These are phyloP conservation scores for Exsudoporus frostii DNA, from an alignment of 768 basidiomycete species.

Conservation along the genomic window DNA sequence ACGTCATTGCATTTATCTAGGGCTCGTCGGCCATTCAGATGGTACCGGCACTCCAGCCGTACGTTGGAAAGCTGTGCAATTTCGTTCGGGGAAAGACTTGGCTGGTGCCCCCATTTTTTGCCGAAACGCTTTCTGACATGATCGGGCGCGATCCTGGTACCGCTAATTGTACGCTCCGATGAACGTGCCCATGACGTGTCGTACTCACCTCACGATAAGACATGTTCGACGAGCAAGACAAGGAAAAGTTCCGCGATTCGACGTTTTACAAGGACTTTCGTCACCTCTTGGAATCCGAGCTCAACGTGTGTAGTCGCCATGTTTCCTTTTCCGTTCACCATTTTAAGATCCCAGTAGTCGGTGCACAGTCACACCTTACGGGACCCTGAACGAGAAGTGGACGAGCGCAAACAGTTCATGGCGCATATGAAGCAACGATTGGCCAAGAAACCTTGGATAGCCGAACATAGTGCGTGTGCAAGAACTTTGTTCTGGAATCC, in stretches of 20 bases:
- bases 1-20: constrained; percentile 26
- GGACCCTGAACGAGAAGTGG: constrained; percentile 35
- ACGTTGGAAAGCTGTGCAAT: constrained; percentile 46
- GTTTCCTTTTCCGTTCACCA: not conserved
- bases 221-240: constrained; percentile 50
- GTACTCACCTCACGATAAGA: not conserved
- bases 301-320: constrained; percentile 36
- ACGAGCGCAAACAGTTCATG: constrained; percentile 34
- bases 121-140: constrained; percentile 39
- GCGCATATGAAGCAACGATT: constrained; percentile 49
- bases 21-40: constrained; percentile 64
- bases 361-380: constrained; percentile 42
- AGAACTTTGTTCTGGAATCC: not conserved
- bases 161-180: constrained; percentile 39
- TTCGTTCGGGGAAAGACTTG: constrained; percentile 62
- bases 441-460: constrained; percentile 57
- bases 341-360: constrained; percentile 1
- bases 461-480: constrained; percentile 36
- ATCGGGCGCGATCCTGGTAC: constrained; percentile 34
- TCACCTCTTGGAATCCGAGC: constrained; percentile 43
- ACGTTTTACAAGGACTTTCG: constrained; percentile 48
- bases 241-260: constrained; percentile 46
- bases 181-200: not conserved
- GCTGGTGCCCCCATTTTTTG: constrained; percentile 46
- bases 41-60: constrained; percentile 54